phyloP scores from a whole-genome alignment of 192 early-diverging fungal species.

The Mycoemilia scoparia region DNA sequence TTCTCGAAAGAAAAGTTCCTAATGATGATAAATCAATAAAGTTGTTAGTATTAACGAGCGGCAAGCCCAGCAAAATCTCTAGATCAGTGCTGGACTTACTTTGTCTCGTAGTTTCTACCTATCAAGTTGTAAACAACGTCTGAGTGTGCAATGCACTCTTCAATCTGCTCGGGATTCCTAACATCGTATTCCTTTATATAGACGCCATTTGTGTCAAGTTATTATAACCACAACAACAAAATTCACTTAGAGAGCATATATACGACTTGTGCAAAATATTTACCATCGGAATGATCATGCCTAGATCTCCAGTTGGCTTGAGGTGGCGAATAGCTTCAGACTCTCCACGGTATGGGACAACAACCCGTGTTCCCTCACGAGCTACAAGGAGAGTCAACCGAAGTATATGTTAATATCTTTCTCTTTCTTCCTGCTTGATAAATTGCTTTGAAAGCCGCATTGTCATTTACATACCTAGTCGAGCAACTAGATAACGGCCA shows the following conservation, averaged over 20 bases:
- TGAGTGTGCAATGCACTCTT: conserved; percentile 73
- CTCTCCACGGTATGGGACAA: conserved; percentile 74
- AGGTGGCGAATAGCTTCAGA: conserved; percentile 73
- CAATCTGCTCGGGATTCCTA: conserved; percentile 66
- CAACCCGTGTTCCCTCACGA: conserved; percentile 76
- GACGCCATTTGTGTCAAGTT: background rate
- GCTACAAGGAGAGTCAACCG: too few species aligned
- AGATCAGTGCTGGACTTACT: too few species aligned
- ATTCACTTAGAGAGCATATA: background rate
- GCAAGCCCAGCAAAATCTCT: background rate
- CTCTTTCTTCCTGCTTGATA: too few species aligned
- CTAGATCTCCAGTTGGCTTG: conserved; percentile 86
- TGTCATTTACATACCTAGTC: too few species aligned
- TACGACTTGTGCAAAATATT: conserved; percentile 7
- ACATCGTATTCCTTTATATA: conserved; percentile 88
- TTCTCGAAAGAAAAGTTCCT: conserved; percentile 77
- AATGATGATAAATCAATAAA: too few species aligned
- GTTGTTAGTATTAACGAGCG: background rate
- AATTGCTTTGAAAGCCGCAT: too few species aligned
- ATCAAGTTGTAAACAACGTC: conserved; percentile 93
- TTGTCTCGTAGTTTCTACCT: conserved; percentile 79
- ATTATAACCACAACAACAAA: conserved; percentile 3
- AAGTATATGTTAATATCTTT: too few species aligned
- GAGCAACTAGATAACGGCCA: conserved; percentile 83
- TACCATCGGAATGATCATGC: conserved; percentile 77